These are phyloP conservation scores for Globisporangium echinulatum DNA, from an alignment of 352 stramenopile species.

Conservation along the genomic window DNA sequence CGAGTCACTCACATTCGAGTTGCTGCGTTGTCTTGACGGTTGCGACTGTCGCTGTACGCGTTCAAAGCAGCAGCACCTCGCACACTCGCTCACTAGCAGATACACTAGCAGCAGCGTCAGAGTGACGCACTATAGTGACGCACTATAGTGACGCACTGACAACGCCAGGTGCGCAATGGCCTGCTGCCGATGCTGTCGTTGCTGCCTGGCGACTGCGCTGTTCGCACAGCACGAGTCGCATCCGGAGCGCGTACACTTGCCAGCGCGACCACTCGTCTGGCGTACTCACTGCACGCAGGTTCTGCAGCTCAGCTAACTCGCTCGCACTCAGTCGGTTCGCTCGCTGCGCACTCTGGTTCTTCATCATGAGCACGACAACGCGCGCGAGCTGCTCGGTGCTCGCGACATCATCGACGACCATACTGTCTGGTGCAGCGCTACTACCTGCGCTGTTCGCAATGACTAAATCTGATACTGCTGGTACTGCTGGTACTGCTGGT, in stretches of 20 bases:
- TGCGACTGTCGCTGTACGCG: too few species aligned
- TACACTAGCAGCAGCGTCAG: too few species aligned
- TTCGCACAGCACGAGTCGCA: constrained; percentile 12
- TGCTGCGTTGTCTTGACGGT: too few species aligned
- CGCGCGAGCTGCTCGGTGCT: constrained; percentile 9
- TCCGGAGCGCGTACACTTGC: constrained; percentile 18
- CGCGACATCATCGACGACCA: too few species aligned
- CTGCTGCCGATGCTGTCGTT: too few species aligned
- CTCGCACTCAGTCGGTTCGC: constrained; percentile 18
- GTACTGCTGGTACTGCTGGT: too few species aligned
- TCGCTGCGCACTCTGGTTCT: constrained; percentile 25
- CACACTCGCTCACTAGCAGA: too few species aligned
- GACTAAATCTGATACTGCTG: not conserved
- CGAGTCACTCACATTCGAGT: too few species aligned
- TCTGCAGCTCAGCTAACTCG: constrained; percentile 15
- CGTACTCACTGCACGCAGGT: constrained; percentile 5
- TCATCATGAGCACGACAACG: constrained; percentile 38
- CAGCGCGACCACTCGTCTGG: constrained; percentile 16
- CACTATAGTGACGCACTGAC: too few species aligned
- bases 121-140: too few species aligned
- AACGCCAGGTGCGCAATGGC: too few species aligned
- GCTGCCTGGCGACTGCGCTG: not conserved
- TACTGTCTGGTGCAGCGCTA: not conserved
- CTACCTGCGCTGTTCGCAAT: not conserved
- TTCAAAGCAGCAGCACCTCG: too few species aligned